Conservation (phyloP, 2,329 filamentous ascomycete genomes). For the Intubia oerlemansii region DNA sequence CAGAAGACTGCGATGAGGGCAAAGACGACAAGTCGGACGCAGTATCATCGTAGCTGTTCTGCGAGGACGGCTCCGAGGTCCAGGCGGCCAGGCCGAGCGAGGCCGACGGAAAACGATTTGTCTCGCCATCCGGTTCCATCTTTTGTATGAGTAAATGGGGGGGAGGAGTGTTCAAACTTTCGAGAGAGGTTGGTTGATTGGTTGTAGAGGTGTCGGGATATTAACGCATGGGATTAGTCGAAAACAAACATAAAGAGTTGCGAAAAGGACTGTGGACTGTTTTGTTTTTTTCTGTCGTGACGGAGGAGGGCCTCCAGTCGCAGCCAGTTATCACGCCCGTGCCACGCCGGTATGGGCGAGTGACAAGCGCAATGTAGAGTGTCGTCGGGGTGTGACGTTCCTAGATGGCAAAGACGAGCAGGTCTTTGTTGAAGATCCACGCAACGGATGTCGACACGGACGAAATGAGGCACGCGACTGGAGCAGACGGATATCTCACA, state of each 20-base stretch:
- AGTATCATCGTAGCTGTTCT: constrained; percentile 3
- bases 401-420: constrained; percentile 19
- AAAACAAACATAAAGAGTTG: constrained; percentile 11
- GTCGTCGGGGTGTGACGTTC: constrained; percentile 8
- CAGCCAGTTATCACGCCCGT: no score
- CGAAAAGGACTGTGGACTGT: constrained; percentile 1
- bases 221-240: constrained; percentile 17
- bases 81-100: no score
- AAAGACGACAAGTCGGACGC: constrained; percentile 8
- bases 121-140: constrained; percentile 16
- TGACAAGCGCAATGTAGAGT: constrained; percentile 2
- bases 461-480: constrained; percentile 43
- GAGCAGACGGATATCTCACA: constrained; percentile 26
- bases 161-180: no score
- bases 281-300: no score
- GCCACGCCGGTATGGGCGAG: no score
- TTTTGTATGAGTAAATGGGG: constrained; percentile 37
- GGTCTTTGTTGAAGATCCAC: constrained; percentile 32
- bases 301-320: no score
- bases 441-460: constrained; percentile 22
- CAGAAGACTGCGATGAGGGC: constrained; percentile 7
- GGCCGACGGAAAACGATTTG: no score
- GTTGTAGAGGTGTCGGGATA: no score
- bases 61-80: constrained; percentile 21
- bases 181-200: no score